A percentile compares a stretch with the other conserved stretches of the same genome.
phyloP scores from a whole-genome alignment of 2,329 filamentous ascomycete genomes.

The Fusarium cicatricum region DNA sequence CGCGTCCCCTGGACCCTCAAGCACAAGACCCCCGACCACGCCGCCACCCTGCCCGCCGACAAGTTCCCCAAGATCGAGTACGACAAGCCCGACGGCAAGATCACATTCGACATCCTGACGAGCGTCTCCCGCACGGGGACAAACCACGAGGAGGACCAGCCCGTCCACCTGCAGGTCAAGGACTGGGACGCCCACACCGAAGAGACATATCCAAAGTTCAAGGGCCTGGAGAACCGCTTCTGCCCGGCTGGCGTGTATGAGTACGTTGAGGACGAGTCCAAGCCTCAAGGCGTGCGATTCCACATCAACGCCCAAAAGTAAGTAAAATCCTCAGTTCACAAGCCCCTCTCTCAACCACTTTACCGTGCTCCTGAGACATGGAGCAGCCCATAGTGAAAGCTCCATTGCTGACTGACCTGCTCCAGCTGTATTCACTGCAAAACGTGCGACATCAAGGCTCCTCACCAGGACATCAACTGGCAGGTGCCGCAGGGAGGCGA shows the following conservation, averaged over 20 bases:
- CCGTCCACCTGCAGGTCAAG: conserved; percentile 91
- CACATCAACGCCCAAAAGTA: conserved; percentile 98
- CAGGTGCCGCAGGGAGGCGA: conserved; percentile 92
- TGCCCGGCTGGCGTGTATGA: conserved; percentile 98
- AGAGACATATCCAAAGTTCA: conserved; percentile 84
- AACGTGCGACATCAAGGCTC: conserved; percentile 99
- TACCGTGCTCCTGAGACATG: background rate
- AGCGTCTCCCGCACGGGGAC: conserved; percentile 95
- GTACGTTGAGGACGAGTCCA: conserved; percentile 91
- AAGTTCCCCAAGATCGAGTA: conserved; percentile 91
- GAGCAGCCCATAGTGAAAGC: background rate
- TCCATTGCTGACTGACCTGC: conserved; percentile 15
- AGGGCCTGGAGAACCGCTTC: conserved; percentile 95
- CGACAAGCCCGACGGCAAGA: conserved; percentile 92
- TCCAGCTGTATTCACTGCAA: conserved; percentile 97
- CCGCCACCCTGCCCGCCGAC: conserved; percentile 80
- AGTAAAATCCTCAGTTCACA: conserved; percentile 52
- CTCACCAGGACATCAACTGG: conserved; percentile 97
- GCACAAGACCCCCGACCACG: conserved; percentile 81
- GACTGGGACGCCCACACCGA: conserved; percentile 93
- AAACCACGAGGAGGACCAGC: conserved; percentile 98
- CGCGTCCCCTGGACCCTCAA: conserved; percentile 90
- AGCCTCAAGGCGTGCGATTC: conserved; percentile 89
- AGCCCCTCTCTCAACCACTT: background rate
- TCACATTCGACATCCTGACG: conserved; percentile 95